phyloP scores from a whole-genome alignment of 2,329 filamentous ascomycete genomes.

The Xylariaceae sp. region DNA sequence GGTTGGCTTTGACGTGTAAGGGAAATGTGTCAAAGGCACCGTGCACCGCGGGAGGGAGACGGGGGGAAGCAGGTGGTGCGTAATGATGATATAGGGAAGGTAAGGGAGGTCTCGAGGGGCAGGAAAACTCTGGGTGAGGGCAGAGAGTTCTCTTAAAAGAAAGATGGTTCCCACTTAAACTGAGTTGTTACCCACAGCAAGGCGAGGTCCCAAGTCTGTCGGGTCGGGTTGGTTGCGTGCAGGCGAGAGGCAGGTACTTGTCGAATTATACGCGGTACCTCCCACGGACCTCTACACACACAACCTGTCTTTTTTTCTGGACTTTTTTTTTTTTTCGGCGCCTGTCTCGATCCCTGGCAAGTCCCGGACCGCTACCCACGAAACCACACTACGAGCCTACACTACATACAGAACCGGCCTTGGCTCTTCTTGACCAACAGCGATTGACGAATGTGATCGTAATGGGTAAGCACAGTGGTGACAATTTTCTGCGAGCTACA shows the following conservation, averaged over 20 bases:
- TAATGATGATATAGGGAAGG: not conserved
- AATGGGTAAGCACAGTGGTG: not conserved
- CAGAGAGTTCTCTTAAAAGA: not conserved
- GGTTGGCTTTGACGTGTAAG: not conserved
- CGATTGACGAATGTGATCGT: not conserved
- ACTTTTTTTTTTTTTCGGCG: not conserved
- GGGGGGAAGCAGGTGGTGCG: not conserved
- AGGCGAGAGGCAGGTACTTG: no score
- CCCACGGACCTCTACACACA: not conserved
- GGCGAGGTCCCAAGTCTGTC: not conserved
- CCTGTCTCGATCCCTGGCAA: not conserved
- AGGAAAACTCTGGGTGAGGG: not conserved
- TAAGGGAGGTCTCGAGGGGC: not conserved
- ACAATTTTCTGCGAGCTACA: not conserved
- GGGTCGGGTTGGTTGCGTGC: no score
- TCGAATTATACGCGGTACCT: not conserved
- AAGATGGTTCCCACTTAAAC: not conserved
- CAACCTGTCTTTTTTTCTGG: not conserved
- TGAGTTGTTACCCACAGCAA: not conserved
- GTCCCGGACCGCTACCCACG: not conserved
- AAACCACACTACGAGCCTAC: not conserved
- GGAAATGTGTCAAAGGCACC: slow-evolving; percentile 6
- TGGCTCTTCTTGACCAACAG: not conserved
- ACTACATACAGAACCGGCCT: not conserved
- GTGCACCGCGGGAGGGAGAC: not conserved